Percentiles rank a stretch among this genome's conserved stretches.
Evolutionary conservation across 192 early-diverging fungal species (phyloP).

Genomic region (Entophlyctis luteolus): DNA sequence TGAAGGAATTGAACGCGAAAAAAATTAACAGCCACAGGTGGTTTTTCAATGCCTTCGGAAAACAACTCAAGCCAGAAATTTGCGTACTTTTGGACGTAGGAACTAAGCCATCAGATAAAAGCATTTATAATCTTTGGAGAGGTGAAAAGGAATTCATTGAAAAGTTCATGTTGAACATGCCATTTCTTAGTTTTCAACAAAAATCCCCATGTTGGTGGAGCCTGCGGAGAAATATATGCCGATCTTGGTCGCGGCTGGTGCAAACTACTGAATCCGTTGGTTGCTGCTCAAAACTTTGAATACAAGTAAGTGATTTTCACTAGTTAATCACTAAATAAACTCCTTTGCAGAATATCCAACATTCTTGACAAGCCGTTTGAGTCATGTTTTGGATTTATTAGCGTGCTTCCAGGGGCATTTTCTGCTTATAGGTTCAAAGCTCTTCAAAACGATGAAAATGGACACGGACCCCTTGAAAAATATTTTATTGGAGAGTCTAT

Average conservation of each 20-base stretch:
- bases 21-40: constrained; percentile 47
- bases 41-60: constrained; percentile 67
- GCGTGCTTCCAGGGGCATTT: constrained; percentile 87
- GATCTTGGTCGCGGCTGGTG: constrained; percentile 55
- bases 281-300: constrained; percentile 84
- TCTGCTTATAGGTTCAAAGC: constrained; percentile 75
- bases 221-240: constrained; percentile 79
- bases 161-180: not conserved
- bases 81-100: constrained; percentile 70
- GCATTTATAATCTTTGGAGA: constrained; percentile 76
- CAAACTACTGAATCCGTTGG: constrained; percentile 69
- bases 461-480: constrained; percentile 61
- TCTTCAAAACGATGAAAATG: constrained; percentile 61
- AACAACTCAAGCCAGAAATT: constrained; percentile 43
- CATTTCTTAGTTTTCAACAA: constrained; percentile 68
- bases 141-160: constrained; percentile 1
- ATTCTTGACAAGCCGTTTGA: constrained; percentile 77
- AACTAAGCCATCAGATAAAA: constrained; percentile 65
- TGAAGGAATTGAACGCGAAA: constrained; percentile 70
- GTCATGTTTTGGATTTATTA: constrained; percentile 91
- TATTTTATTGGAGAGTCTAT: constrained; percentile 75
- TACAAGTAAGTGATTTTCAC: constrained; percentile 68
- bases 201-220: constrained; percentile 68
- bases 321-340: constrained; percentile 18
- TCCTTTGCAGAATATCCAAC: constrained; percentile 41